Base-by-base conservation (phyloP, 2,329 filamentous ascomycete species). In the Tolypocladium paradoxum region DNA sequence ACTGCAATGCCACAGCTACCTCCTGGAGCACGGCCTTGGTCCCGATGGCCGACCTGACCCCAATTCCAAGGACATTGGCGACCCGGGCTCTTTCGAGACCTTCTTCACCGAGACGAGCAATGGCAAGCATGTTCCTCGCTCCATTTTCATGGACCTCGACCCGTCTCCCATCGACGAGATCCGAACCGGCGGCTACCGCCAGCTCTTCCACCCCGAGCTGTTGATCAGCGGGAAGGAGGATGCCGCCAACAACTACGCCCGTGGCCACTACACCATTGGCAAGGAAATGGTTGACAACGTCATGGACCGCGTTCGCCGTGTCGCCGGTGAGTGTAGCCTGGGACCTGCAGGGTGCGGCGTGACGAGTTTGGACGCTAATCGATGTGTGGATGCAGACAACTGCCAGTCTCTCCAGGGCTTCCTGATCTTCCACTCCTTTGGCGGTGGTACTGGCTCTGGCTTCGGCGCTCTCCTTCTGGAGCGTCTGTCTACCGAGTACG, bases 231-330 rank as follows among this genome's bases (percentile, higher is more conserved):
- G 84, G 71, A 87, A 87, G 77, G 84, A 87, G 70, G 84, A 87
- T 78, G 84, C 84, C 55, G 83, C 84, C 73, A 87, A 87, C 75
- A 88, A 88, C 77, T 88, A 87, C 65, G 84, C 84, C 61, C 84
- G 84, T 74, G 84, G 84, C 54, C 84, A 88, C 73, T 87, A 88
- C 73, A 87, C 84, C 62, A 83, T 87, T 62, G 84, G 84, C 73
- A 87, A 87, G 77, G 84, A 87, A 75, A 83, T 86, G 80, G 80
- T 86, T 53, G 84, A 87, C 67, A 78, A 71, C 61, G 84, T 87
- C 64, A 80, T 87, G 64, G 83, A 87, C 64, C 80, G 81, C 62
- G 81, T 87, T 61, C 83, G 84, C 64, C 84, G 84, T 60, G 82
- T 86, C 62, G 79, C 78, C 67, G 83, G 83, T 86, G 67, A 66